These are phyloP conservation scores for Chrysoporthe cubensis DNA, from an alignment of 2,329 filamentous ascomycete genomes.

Conservation along the genomic window DNA sequence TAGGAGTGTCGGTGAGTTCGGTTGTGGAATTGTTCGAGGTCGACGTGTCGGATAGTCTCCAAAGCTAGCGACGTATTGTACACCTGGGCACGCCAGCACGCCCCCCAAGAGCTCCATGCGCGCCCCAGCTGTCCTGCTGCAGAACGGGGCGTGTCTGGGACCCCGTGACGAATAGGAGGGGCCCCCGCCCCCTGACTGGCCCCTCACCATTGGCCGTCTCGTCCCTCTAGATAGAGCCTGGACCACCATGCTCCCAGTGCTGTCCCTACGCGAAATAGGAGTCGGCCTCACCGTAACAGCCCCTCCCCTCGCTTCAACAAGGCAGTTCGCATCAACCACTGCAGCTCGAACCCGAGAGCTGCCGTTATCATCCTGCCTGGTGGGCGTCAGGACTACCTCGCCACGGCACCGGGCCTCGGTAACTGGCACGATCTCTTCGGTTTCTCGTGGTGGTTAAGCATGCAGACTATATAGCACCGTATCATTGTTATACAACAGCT, in stretches of 20 bases:
- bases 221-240: constrained; percentile 6
- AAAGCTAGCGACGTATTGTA: constrained; percentile 6
- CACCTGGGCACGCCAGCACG: background rate
- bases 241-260: constrained; percentile 28
- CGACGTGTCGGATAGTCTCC: constrained; percentile 19
- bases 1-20: constrained; percentile 15
- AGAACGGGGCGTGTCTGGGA: constrained; percentile 4
- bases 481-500: background rate
- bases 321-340: background rate
- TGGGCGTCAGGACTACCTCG: too few relatives aligned
- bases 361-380: too few relatives aligned
- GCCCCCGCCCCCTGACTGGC: constrained; percentile 9
- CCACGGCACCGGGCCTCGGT: background rate
- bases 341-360: too few relatives aligned
- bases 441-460: background rate
- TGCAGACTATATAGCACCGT: background rate
- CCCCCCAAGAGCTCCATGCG: constrained; percentile 9
- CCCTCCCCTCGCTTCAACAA: constrained; percentile 10
- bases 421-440: background rate
- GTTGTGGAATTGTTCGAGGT: constrained; percentile 22
- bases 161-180: constrained; percentile 12
- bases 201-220: background rate
- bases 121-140: constrained; percentile 10
- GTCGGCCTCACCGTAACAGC: constrained; percentile 26
- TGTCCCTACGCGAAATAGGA: constrained; percentile 24